Percentiles rank a stretch among this genome's conserved stretches.
Evolutionary conservation across 148 eudicot species (phyloP).

Genomic region (Spergularia bocconei): DNA sequence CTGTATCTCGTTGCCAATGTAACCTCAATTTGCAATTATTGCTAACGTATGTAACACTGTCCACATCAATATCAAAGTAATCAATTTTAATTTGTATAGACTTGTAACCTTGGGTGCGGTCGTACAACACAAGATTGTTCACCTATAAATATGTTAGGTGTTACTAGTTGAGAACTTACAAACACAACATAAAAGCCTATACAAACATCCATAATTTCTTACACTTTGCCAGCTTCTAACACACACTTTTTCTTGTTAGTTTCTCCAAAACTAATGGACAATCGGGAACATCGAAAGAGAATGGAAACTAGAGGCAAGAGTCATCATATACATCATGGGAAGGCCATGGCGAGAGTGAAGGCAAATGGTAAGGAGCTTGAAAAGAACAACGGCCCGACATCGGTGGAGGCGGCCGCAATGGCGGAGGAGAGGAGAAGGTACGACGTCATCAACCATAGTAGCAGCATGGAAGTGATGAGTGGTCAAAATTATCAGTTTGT

Average conservation of each 20-base stretch:
- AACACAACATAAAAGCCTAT: neutral
- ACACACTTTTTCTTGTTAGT: neutral
- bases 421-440: constrained; percentile 18
- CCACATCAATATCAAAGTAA: neutral
- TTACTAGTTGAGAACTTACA: neutral
- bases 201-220: neutral
- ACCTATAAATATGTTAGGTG: constrained; percentile 11
- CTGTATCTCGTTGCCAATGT: too few species aligned
- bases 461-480: neutral
- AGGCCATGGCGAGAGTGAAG: neutral
- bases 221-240: too few species aligned
- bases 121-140: too few species aligned
- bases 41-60: neutral
- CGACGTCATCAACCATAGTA: neutral
- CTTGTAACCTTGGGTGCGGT: too few species aligned
- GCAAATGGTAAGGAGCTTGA: neutral
- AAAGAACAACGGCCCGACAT: neutral
- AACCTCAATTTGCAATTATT: too few species aligned
- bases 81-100: neutral
- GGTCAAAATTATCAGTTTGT: neutral
- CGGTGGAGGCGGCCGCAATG: constrained; percentile 3
- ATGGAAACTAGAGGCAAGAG: neutral
- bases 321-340: neutral
- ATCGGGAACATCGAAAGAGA: too few species aligned
- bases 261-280: neutral